Conservation (phyloP, 1,284 basidiomycete genomes). For the Tranzscheliella williamsii region DNA sequence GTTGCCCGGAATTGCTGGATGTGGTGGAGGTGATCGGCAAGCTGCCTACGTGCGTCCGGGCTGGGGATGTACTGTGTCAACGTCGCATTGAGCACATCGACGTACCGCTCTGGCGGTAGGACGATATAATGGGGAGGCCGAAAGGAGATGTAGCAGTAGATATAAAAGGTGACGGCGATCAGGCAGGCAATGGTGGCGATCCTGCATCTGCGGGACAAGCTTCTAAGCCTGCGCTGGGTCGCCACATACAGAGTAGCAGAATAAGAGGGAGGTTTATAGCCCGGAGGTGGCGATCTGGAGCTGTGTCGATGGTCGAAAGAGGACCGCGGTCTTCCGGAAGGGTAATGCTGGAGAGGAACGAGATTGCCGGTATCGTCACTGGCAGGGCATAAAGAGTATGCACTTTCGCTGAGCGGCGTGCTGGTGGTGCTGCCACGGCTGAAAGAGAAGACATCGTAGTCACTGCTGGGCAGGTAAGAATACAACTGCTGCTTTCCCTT, state of each 20-base stretch:
- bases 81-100: slow-evolving; percentile 19
- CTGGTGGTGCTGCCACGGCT: slow-evolving; percentile 17
- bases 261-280: slow-evolving; percentile 28
- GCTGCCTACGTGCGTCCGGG: slow-evolving; percentile 8
- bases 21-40: slow-evolving; percentile 15
- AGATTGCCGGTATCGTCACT: slow-evolving; percentile 13
- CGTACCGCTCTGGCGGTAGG: slow-evolving; percentile 27
- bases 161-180: slow-evolving; percentile 16
- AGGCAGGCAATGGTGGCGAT: slow-evolving; percentile 8
- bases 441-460: slow-evolving; percentile 28
- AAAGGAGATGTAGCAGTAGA: slow-evolving; percentile 28
- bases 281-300: slow-evolving; percentile 17
- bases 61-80: slow-evolving; percentile 27
- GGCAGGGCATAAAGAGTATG: slow-evolving; percentile 27
- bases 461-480: slow-evolving; percentile 6
- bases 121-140: slow-evolving; percentile 34
- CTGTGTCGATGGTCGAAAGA: slow-evolving; percentile 5
- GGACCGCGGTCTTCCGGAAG: slow-evolving; percentile 6
- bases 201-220: slow-evolving; percentile 24
- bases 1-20: slow-evolving; percentile 9
- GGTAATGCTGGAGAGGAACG: slow-evolving; percentile 2
- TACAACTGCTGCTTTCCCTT: slow-evolving; percentile 6
- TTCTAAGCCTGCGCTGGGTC: slow-evolving; percentile 14
- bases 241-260: slow-evolving; percentile 14
- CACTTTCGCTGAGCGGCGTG: slow-evolving; percentile 22